These are phyloP conservation scores for Cryptosporidium ryanae DNA, from an alignment of 169 alveolate genomes.

Conservation along the genomic window DNA sequence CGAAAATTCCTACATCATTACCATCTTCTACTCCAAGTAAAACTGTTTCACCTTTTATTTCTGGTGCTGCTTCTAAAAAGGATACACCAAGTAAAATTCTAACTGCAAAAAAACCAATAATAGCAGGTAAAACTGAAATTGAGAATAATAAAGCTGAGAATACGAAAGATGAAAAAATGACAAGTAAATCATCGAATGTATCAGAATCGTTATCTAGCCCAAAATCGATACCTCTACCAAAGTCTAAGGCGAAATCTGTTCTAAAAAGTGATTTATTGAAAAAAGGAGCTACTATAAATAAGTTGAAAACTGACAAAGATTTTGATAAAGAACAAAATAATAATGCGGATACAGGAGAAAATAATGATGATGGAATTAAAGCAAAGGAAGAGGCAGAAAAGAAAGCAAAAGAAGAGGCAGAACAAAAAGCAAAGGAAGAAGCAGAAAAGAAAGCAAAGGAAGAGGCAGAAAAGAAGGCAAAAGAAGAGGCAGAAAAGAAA, in stretches of 20 bases:
- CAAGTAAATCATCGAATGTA: too few relatives aligned
- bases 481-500: not conserved
- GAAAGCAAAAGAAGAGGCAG: not conserved
- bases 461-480: not conserved
- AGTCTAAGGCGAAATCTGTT: too few relatives aligned
- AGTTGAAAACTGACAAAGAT: not conserved
- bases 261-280: too few relatives aligned
- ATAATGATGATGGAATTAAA: not conserved
- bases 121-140: too few relatives aligned
- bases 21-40: too few relatives aligned
- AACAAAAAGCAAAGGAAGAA: not conserved
- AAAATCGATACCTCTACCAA: too few relatives aligned
- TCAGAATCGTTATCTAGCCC: too few relatives aligned
- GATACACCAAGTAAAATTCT: too few relatives aligned
- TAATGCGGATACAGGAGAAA: not conserved
- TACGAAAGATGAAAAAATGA: not conserved
- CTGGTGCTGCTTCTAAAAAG: too few relatives aligned
- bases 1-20: too few relatives aligned
- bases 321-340: not conserved
- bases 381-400: slow-evolving; percentile 1
- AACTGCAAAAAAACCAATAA: too few relatives aligned
- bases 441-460: not conserved
- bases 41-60: too few relatives aligned
- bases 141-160: not conserved
- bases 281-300: not conserved